phyloP scores from a whole-genome alignment of 2,329 filamentous ascomycete species.

The Aspergillus pseudoterreus region DNA sequence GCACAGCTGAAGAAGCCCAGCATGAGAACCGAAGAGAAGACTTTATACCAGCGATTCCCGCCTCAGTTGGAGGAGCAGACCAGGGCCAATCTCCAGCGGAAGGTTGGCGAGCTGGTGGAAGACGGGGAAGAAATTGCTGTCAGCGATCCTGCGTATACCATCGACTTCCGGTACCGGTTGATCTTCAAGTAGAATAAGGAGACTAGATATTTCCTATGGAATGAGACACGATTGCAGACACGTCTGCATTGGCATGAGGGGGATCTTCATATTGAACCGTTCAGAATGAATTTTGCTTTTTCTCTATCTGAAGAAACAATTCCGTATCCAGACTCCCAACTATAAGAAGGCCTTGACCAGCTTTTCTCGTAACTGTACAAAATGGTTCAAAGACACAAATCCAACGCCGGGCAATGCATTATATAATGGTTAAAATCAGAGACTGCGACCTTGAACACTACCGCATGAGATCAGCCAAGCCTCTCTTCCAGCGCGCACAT shows the following conservation, averaged over 20 bases:
- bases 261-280: constrained; percentile 11
- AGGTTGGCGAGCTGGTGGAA: constrained; percentile 69
- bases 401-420: constrained; percentile 41
- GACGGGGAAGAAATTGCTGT: constrained; percentile 88
- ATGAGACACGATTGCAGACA: constrained; percentile 11
- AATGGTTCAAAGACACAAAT: constrained; percentile 24
- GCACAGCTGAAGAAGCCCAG: constrained; percentile 93
- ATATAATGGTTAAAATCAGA: constrained; percentile 13
- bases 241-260: constrained; percentile 10
- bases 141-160: constrained; percentile 82
- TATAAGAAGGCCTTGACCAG: constrained; percentile 29
- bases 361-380: constrained; percentile 34
- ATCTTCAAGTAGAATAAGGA: constrained; percentile 35
- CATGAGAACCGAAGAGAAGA: constrained; percentile 74
- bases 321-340: constrained; percentile 30
- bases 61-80: constrained; percentile 80
- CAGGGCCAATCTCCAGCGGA: constrained; percentile 74
- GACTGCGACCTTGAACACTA: constrained; percentile 15
- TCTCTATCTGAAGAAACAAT: constrained; percentile 24
- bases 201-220: constrained; percentile 6
- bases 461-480: constrained; percentile 42
- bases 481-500: constrained; percentile 53
- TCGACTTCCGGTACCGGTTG: constrained; percentile 62
- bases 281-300: constrained; percentile 18
- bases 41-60: constrained; percentile 85